A percentile compares a stretch with the other conserved stretches of the same genome.
Conservation (phyloP, 306 rosid species). For the Hippophae tibetana region DNA sequence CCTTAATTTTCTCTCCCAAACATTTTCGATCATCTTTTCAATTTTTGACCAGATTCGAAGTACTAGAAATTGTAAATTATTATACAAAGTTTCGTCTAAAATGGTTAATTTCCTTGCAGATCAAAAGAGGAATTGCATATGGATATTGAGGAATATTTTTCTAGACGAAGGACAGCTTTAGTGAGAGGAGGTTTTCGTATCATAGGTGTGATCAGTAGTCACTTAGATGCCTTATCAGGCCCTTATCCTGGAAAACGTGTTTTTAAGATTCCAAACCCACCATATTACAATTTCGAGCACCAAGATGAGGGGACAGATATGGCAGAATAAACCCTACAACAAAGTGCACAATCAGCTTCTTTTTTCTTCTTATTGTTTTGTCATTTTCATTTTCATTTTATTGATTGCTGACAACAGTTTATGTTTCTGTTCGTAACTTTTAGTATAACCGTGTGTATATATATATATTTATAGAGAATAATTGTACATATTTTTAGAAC, state of each 20-base stretch:
- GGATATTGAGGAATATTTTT: slow-evolving; percentile 36
- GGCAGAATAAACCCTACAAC: slow-evolving; percentile 7
- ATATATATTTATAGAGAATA: no score
- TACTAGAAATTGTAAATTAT: no score
- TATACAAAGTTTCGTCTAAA: background rate
- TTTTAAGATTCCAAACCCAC: slow-evolving; percentile 54
- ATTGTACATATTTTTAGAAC: no score
- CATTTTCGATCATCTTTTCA: no score
- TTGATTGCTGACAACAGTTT: no score
- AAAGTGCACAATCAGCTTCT: slow-evolving; percentile 1
- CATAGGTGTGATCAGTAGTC: slow-evolving; percentile 48
- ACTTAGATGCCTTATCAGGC: slow-evolving; percentile 36
- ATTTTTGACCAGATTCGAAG: no score
- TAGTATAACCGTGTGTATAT: no score
- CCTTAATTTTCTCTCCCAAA: background rate
- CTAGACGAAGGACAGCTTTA: slow-evolving; percentile 32
- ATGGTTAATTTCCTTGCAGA: slow-evolving; percentile 37
- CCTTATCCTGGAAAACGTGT: slow-evolving; percentile 23
- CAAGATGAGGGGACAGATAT: slow-evolving; percentile 13
- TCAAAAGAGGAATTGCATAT: slow-evolving; percentile 39
- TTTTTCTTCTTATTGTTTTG: background rate
- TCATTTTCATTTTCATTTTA: background rate
- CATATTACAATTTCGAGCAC: slow-evolving; percentile 29
- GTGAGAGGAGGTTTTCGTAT: slow-evolving; percentile 40
- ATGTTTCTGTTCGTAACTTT: no score